Evolutionary conservation across 768 basidiomycete genomes (phyloP).

Genomic region (Auricularia cornea): DNA sequence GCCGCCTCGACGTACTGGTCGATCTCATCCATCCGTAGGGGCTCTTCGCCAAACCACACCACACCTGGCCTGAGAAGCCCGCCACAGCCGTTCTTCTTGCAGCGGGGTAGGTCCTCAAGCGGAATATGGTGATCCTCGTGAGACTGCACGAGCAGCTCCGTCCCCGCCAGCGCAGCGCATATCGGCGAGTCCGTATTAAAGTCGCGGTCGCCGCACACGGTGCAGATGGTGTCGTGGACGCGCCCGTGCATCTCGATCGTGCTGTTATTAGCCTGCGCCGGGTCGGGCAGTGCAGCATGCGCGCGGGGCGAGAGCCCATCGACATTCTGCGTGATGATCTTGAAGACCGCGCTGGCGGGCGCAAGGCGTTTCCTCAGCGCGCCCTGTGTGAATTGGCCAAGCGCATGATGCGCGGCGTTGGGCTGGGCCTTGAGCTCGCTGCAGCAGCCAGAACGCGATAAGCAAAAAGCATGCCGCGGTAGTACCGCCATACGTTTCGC

Average conservation of each 20-base stretch:
- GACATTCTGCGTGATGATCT: constrained; percentile 6
- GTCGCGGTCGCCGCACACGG: not conserved
- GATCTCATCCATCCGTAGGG: constrained; percentile 9
- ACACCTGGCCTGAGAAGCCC: constrained; percentile 11
- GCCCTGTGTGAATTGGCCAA: constrained; percentile 4
- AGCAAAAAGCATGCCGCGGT: not conserved
- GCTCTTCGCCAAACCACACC: constrained; percentile 16
- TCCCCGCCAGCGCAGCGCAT: not conserved
- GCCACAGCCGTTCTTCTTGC: not conserved
- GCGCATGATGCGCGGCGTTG: constrained; percentile 16
- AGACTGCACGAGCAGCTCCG: not conserved
- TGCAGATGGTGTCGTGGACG: not conserved
- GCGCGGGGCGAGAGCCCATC: constrained; percentile 6
- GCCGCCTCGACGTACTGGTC: constrained; percentile 1
- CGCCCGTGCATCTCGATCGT: not conserved
- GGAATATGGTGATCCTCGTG: not conserved
- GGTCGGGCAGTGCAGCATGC: not conserved
- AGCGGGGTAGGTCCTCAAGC: not conserved
- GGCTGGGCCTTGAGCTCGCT: constrained; percentile 14
- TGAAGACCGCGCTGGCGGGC: not conserved
- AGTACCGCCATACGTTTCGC: constrained; percentile 7
- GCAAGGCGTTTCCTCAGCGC: not conserved
- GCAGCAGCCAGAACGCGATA: not conserved
- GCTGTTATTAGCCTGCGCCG: not conserved
- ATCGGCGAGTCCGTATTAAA: not conserved